Evolutionary conservation across 1,284 basidiomycete genomes (phyloP), one percentile per base, ranked within the genome.

Genomic region (Boletus semigastroideus): DNA sequence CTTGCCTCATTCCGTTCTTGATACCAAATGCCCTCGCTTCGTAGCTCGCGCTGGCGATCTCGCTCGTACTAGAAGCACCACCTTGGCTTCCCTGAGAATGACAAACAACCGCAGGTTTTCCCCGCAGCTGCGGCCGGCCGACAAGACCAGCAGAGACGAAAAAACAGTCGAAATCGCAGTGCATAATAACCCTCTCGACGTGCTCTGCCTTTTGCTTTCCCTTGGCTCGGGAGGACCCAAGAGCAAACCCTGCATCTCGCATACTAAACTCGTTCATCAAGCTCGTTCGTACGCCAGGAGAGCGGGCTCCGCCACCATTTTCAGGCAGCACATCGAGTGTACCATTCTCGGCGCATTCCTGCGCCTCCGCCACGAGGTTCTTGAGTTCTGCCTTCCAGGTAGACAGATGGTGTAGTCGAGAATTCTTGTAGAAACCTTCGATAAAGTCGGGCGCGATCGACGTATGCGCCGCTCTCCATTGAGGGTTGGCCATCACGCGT

Each of bases 161-260:
- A 77, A 98, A 99, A 63, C 89, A 93, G 67, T 99, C 96, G 63
- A 99, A 98, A 69, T 98, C 94, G 63, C 92, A 92, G 63, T 98
- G 94, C 82, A 97, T 89, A 61, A 96, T 89, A 16, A 92, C 82
- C 13, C 82, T 78, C 42, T 87, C 81, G 31, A 56, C 42, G 10
- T 70, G 71, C 45, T 67, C 72, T 39, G 71, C 79, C 52, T 76
- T 78, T 28, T 70, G 78, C 63, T 88, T 87, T 20, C 78, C 80
- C 62, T 84, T 84, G 50, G 67, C 72, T 61, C 78, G 79, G 22
- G 72, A 69, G 11, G 77, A 78, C 52, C 66, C 68, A 58, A 78
- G 67, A 5, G 77, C 69, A 13, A 87, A 65, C 51, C 74, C 79
- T 9, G 79, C 76, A 3, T 81, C 80, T 43, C 72, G 69, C 84